phyloP scores from a whole-genome alignment of 208 protist genomes.

The Crithidia bombi region DNA sequence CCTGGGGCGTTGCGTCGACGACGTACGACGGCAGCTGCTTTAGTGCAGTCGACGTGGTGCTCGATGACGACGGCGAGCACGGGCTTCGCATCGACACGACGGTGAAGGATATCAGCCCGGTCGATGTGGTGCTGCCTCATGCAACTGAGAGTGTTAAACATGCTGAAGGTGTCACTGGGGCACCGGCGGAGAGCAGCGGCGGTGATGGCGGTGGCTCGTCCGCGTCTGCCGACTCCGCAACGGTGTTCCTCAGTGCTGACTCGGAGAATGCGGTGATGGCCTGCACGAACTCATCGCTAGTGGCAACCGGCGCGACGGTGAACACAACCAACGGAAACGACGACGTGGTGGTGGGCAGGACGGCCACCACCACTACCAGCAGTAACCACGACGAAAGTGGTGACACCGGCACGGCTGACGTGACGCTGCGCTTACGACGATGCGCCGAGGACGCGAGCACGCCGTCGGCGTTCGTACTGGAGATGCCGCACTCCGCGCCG shows the following conservation, averaged over 20 bases:
- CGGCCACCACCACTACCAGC: background rate
- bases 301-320: background rate
- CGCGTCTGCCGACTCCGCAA: background rate
- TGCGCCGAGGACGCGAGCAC: background rate
- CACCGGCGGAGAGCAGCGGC: too few relatives aligned
- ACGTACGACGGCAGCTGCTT: slow-evolving; percentile 7
- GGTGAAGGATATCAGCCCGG: background rate
- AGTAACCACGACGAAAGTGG: background rate
- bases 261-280: slow-evolving; percentile 7
- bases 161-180: background rate
- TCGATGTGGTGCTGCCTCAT: background rate
- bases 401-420: background rate
- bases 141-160: background rate
- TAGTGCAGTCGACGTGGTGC: background rate
- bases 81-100: background rate
- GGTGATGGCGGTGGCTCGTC: background rate
- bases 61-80: background rate
- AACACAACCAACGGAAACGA: background rate
- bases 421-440: background rate
- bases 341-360: too few relatives aligned
- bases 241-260: background rate
- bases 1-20: background rate
- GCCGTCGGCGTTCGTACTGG: background rate
- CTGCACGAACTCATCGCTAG: background rate
- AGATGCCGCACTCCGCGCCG: background rate